A percentile compares a stretch with the other conserved stretches of the same genome.
phyloP scores from a whole-genome alignment of 495 filamentous ascomycete genomes.

The Cladorrhinum samala region DNA sequence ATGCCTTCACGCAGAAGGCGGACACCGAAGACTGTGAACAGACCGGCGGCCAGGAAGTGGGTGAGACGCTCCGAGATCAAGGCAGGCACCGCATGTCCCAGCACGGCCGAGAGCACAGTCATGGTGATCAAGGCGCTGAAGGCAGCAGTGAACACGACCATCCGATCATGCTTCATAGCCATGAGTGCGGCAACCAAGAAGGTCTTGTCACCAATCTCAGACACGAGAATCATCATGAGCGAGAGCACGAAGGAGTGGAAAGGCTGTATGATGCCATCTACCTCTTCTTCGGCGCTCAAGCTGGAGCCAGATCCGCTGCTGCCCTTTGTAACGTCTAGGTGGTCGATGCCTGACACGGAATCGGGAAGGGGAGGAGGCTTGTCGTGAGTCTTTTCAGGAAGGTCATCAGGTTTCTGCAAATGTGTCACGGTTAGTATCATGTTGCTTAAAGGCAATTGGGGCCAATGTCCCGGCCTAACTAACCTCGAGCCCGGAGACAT shows the following conservation, averaged over 20 bases:
- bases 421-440: slow-evolving; percentile 7
- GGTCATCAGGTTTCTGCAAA: slow-evolving; percentile 69
- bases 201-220: slow-evolving; percentile 97
- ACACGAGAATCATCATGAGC: slow-evolving; percentile 95
- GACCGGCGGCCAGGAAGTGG: slow-evolving; percentile 70
- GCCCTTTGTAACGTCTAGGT: slow-evolving; percentile 58
- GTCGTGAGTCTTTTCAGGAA: slow-evolving; percentile 76
- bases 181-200: slow-evolving; percentile 96
- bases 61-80: slow-evolving; percentile 85
- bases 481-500: slow-evolving; percentile 65
- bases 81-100: slow-evolving; percentile 88
- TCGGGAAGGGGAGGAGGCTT: slow-evolving; percentile 67
- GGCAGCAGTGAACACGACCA: slow-evolving; percentile 92
- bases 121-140: slow-evolving; percentile 84
- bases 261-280: slow-evolving; percentile 66
- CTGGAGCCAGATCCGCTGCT: slow-evolving; percentile 21
- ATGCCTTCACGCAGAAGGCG: slow-evolving; percentile 83
- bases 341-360: slow-evolving; percentile 53
- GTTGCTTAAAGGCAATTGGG: no score
- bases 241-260: slow-evolving; percentile 90
- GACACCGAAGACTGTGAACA: slow-evolving; percentile 86
- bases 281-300: slow-evolving; percentile 34
- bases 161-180: slow-evolving; percentile 95
- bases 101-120: slow-evolving; percentile 93
- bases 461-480: neutral